A percentile compares a stretch with the other conserved stretches of the same genome.
These are phyloP conservation scores for Amanita rubescens DNA, from an alignment of 768 basidiomycete genomes.

Conservation along the genomic window DNA sequence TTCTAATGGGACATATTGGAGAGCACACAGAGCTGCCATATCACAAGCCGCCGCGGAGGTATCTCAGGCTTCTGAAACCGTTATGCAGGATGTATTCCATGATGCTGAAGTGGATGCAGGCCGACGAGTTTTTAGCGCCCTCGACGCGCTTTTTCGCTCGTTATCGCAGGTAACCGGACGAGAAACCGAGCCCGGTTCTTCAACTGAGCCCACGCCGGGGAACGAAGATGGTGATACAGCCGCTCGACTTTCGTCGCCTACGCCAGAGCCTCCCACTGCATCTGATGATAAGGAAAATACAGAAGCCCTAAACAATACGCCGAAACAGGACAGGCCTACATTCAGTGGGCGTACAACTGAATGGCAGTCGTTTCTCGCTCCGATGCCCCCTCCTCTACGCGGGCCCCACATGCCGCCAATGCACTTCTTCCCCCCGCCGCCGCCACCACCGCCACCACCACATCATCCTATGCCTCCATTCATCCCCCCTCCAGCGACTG, in stretches of 20 bases:
- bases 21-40: conserved; percentile 49
- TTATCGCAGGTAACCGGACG: conserved; percentile 30
- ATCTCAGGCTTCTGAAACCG: conserved; percentile 35
- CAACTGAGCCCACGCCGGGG: neutral
- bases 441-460: conserved; percentile 10
- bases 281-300: neutral
- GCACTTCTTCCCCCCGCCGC: neutral
- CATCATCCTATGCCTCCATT: conserved; percentile 12
- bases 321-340: neutral
- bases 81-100: conserved; percentile 39
- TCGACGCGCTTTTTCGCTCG: conserved; percentile 50
- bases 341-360: neutral
- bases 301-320: conserved; percentile 1
- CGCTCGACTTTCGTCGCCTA: neutral
- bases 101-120: conserved; percentile 60
- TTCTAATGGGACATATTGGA: conserved; percentile 63
- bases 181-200: conserved; percentile 5
- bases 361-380: conserved; percentile 3
- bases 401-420: conserved; percentile 6
- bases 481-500: conserved; percentile 12
- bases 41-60: conserved; percentile 51
- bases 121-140: conserved; percentile 51
- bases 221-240: conserved; percentile 1
- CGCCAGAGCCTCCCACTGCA: neutral
- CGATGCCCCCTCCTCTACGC: neutral